A percentile compares a stretch with the other conserved stretches of the same genome.
Conservation (phyloP, 2,329 filamentous ascomycete species). For the Claviceps spartinae region DNA sequence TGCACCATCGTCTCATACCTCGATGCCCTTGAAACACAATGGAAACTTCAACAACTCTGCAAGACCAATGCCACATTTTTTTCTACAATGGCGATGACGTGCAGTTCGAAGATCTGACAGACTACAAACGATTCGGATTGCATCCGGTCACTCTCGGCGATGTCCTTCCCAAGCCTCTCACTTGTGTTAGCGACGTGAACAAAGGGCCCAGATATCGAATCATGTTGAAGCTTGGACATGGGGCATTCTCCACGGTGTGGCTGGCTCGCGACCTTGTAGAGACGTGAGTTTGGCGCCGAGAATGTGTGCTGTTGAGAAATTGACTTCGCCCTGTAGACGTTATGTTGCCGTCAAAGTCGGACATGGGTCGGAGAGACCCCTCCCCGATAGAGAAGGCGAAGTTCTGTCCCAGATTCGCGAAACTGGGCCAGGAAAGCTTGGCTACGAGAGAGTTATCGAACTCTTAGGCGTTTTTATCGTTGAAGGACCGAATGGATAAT, state of each 20-base stretch:
- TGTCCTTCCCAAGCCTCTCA: background rate
- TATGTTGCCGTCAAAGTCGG: slow-evolving; percentile 4
- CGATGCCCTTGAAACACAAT: too few species aligned
- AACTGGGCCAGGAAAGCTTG: background rate
- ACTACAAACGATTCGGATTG: slow-evolving; percentile 1
- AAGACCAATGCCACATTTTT: background rate
- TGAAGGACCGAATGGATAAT: slow-evolving; percentile 6
- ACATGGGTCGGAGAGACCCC: background rate
- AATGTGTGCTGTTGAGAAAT: background rate
- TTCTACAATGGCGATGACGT: background rate
- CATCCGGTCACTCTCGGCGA: slow-evolving; percentile 6
- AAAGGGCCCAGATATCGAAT: slow-evolving; percentile 4
- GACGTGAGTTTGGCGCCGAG: background rate
- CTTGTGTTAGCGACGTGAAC: slow-evolving; percentile 1
- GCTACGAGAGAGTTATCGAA: background rate
- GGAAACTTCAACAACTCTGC: too few species aligned
- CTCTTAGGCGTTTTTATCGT: slow-evolving; percentile 4
- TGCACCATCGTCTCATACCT: too few species aligned
- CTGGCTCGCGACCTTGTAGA: background rate
- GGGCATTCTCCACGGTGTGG: slow-evolving; percentile 6
- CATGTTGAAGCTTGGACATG: slow-evolving; percentile 4
- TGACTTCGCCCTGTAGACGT: background rate
- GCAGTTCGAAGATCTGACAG: background rate
- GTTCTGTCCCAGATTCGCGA: too few species aligned
- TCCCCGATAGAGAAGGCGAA: too few species aligned